Base-by-base conservation (phyloP, 2,329 filamentous ascomycete species). In the Diaporthe ilicicola region DNA sequence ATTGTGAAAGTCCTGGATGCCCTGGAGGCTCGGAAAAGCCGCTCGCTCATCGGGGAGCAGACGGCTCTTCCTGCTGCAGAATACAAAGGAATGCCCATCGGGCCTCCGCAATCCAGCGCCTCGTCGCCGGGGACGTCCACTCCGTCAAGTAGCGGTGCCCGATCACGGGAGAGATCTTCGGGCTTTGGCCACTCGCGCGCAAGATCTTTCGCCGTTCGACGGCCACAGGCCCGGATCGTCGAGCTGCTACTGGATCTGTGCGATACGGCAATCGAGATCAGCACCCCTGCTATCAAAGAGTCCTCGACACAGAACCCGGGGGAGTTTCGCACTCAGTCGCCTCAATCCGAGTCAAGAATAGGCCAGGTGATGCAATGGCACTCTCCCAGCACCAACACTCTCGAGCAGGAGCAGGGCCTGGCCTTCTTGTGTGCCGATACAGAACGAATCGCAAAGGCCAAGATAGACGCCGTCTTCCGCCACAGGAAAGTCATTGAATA, bases 341-440 rank as follows among this genome's bases (percentile, higher is more conserved):
- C 96, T 0, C 94, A 98, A 78, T 99, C 97, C 0, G 96, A 99
- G 79, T 96, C 94, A 53, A 91, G 95, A 39, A 97, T 98, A 76
- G 93, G 93, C 1, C 96, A 99, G 80, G 95, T 99, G 7, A 81
- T 97, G 75, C 94, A 98, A 79, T 99, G 97, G 96, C 94, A 97
- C 78, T 97, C 95, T 6, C 96, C 96, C 0, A 95, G 94, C 76
- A 93, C 92, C 62, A 95, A 95, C 77, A 96, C 94, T 0, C 83
- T 97, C 19, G 96, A 99, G 73, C 94, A 98, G 79, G 95, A 98
- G 79, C 93, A 97, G 77, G 96, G 96, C 0, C 84, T 99, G 29
- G 92, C 94, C 46, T 81, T 94, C 32, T 84, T 99, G n/a, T 97
- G 94, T 79, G 89, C 93, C 17, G 96, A 99, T 78, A 98, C 95